Conservation (phyloP, 768 basidiomycete genomes). For the Termitomyces sp. region DNA sequence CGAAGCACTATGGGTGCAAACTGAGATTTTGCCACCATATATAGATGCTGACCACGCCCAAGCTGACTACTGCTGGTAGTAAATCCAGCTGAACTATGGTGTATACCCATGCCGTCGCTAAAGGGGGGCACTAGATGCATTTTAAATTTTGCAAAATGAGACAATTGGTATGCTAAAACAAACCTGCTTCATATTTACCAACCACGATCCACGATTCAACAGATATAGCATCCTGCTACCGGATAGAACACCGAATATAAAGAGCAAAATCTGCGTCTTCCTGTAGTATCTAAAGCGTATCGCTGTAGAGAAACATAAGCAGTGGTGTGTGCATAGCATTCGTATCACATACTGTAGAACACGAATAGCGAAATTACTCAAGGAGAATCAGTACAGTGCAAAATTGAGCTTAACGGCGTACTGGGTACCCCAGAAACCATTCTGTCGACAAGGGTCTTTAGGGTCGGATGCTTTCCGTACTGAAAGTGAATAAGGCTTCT, state of each 20-base stretch:
- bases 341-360: conserved; percentile 56
- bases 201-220: conserved; percentile 64
- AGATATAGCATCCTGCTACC: conserved; percentile 69
- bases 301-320: conserved; percentile 30
- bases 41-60: conserved; percentile 48
- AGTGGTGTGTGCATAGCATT: neutral
- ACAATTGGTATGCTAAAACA: neutral
- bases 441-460: conserved; percentile 44
- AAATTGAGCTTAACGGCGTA: conserved; percentile 29
- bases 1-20: conserved; percentile 21
- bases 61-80: conserved; percentile 49
- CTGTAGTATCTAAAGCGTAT: conserved; percentile 55
- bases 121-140: conserved; percentile 56
- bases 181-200: conserved; percentile 72
- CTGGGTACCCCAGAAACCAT: conserved; percentile 69
- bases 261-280: conserved; percentile 49
- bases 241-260: conserved; percentile 47
- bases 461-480: conserved; percentile 56
- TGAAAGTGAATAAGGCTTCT: conserved; percentile 71
- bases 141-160: neutral
- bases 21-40: conserved; percentile 59
- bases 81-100: conserved; percentile 66
- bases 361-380: conserved; percentile 70
- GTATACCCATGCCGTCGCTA: conserved; percentile 78
- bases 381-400: neutral